These are phyloP conservation scores for Chaetomiaceae sp. DNA, from an alignment of 2,329 filamentous ascomycete species.

Conservation along the genomic window DNA sequence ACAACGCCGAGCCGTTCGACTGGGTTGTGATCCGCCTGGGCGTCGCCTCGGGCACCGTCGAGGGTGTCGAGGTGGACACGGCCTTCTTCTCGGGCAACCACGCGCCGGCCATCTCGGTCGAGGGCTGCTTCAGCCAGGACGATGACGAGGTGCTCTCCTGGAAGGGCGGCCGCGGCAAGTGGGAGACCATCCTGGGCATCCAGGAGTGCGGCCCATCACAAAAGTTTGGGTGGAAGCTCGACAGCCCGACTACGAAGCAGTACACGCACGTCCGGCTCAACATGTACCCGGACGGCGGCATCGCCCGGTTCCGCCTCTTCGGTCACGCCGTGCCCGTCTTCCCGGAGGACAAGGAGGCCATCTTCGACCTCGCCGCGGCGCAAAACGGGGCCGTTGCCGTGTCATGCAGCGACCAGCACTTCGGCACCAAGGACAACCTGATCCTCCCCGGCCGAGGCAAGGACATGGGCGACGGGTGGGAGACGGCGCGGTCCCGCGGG, in stretches of 20 bases:
- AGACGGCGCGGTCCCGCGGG: conserved; percentile 69
- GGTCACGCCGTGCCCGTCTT: conserved; percentile 73
- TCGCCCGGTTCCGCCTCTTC: conserved; percentile 73
- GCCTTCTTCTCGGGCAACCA: conserved; percentile 80
- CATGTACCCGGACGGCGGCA: conserved; percentile 83
- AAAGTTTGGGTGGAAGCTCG: conserved; percentile 68
- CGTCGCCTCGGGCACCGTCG: conserved; percentile 65
- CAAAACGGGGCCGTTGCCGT: conserved; percentile 74
- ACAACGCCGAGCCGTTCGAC: conserved; percentile 61
- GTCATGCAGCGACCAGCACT: conserved; percentile 77
- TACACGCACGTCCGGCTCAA: conserved; percentile 77
- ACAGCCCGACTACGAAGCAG: conserved; percentile 53
- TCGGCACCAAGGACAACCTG: conserved; percentile 74
- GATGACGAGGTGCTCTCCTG: conserved; percentile 61
- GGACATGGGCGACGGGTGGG: conserved; percentile 88
- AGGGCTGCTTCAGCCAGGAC: conserved; percentile 64
- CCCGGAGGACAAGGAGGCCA: conserved; percentile 56
- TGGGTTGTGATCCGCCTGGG: conserved; percentile 63
- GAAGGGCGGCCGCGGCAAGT: conserved; percentile 54
- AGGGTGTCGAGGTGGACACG: conserved; percentile 75
- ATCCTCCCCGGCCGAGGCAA: conserved; percentile 72
- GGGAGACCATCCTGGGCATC: conserved; percentile 66
- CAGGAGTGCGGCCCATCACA: conserved; percentile 70
- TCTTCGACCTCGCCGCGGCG: conserved; percentile 72
- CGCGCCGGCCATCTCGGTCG: conserved; percentile 71